Conservation (phyloP, 805 yeast genomes). For the Metschnikowia dekortorum region DNA sequence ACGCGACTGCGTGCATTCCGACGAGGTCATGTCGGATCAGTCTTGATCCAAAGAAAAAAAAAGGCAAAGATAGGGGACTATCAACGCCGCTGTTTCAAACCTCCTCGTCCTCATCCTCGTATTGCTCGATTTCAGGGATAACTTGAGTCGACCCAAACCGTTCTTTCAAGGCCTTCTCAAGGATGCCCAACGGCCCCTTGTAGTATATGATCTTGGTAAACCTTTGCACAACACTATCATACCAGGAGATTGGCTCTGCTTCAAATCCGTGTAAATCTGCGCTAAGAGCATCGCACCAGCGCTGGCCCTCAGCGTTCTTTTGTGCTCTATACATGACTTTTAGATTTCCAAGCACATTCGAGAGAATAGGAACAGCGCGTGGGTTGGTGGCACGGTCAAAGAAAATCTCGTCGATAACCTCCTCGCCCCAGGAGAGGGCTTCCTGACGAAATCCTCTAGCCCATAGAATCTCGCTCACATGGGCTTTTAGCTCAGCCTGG, state of each 20-base stretch:
- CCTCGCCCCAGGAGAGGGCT: slow-evolving; percentile 41
- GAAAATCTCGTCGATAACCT: slow-evolving; percentile 34
- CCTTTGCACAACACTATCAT: slow-evolving; percentile 28
- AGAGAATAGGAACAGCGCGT: slow-evolving; percentile 26
- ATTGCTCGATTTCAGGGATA: slow-evolving; percentile 36
- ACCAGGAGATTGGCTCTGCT: slow-evolving; percentile 26
- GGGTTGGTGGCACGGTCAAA: slow-evolving; percentile 24
- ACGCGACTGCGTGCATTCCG: neutral
- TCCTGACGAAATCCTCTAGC: slow-evolving; percentile 33
- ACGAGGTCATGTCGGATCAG: no score
- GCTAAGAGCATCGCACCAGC: slow-evolving; percentile 26
- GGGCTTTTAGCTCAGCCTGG: slow-evolving; percentile 33
- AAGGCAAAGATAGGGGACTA: no score
- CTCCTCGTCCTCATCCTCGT: slow-evolving; percentile 39
- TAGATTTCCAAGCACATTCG: slow-evolving; percentile 29
- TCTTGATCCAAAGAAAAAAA: no score
- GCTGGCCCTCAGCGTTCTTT: slow-evolving; percentile 21
- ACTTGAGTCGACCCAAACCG: slow-evolving; percentile 33
- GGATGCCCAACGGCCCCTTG: slow-evolving; percentile 39
- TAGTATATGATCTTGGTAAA: slow-evolving; percentile 37
- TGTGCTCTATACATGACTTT: slow-evolving; percentile 27
- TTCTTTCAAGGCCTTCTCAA: slow-evolving; percentile 37
- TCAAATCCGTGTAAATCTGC: slow-evolving; percentile 25
- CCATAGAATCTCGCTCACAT: slow-evolving; percentile 41
- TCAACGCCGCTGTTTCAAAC: neutral